Percentiles rank a stretch among this genome's conserved stretches.
phyloP scores from a whole-genome alignment of 2,329 filamentous ascomycete species.

The Mycosphaerella sp. region DNA sequence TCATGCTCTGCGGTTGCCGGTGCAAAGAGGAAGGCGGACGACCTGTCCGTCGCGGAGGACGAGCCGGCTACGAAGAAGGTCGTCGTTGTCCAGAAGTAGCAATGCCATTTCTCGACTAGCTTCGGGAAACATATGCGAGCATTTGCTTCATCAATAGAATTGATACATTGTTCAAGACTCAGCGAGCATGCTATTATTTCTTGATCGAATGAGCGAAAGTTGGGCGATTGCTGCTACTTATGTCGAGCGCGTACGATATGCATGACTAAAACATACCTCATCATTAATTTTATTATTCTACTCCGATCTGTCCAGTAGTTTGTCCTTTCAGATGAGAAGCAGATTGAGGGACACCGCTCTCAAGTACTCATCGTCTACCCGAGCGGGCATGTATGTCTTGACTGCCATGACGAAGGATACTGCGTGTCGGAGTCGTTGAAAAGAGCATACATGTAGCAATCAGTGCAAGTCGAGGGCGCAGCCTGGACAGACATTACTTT shows the following conservation, averaged over 20 bases:
- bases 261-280: not conserved
- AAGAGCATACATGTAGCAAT: too few relatives aligned
- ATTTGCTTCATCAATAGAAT: not conserved
- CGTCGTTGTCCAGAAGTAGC: slow-evolving; percentile 6
- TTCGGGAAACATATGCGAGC: not conserved
- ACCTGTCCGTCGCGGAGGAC: slow-evolving; percentile 13
- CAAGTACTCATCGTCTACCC: too few relatives aligned
- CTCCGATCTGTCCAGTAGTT: too few relatives aligned
- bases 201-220: not conserved
- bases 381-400: too few relatives aligned
- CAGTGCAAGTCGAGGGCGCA: too few relatives aligned
- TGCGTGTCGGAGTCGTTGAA: too few relatives aligned
- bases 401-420: too few relatives aligned
- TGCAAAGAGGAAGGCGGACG: slow-evolving; percentile 32
- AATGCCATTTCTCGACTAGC: not conserved
- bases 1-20: slow-evolving; percentile 18
- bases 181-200: not conserved
- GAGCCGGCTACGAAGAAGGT: slow-evolving; percentile 21
- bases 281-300: not conserved
- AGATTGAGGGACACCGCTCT: too few relatives aligned
- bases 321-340: too few relatives aligned
- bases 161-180: not conserved
- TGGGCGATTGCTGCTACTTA: not conserved
- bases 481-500: too few relatives aligned
- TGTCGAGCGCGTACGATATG: not conserved